A percentile compares a stretch with the other conserved stretches of the same genome.
These are phyloP conservation scores for Phyllosticta paracitricarpa DNA, from an alignment of 2,329 filamentous ascomycete genomes.

Conservation along the genomic window DNA sequence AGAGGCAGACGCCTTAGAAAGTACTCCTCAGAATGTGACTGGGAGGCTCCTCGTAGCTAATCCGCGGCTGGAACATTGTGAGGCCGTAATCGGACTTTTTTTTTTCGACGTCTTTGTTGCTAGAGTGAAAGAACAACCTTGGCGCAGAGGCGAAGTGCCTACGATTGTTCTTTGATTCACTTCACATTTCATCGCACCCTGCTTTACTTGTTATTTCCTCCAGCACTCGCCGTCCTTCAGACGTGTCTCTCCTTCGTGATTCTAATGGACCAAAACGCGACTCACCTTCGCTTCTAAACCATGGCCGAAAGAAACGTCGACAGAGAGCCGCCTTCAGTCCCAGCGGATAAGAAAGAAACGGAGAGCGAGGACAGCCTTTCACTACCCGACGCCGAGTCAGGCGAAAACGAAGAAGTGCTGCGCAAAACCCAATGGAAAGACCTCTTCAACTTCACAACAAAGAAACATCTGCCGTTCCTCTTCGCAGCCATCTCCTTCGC, in stretches of 20 bases:
- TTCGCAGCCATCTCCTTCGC: slow-evolving; percentile 47
- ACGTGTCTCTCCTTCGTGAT: not conserved
- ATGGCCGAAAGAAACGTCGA: not conserved
- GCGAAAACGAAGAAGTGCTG: slow-evolving; percentile 13
- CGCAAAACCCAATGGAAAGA: slow-evolving; percentile 36
- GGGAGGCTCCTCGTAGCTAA: not conserved
- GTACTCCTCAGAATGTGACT: not conserved
- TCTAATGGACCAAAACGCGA: not conserved
- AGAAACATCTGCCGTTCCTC: slow-evolving; percentile 47
- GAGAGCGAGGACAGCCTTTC: not conserved
- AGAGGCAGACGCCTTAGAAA: not conserved
- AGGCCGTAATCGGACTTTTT: not conserved
- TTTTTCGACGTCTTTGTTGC: not conserved
- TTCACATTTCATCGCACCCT: not conserved
- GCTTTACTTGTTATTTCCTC: not conserved
- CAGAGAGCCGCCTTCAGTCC: not conserved
- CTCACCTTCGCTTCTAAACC: not conserved
- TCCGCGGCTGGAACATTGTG: not conserved
- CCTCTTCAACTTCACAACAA: slow-evolving; percentile 66
- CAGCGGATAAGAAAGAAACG: not conserved
- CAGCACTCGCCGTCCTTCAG: not conserved
- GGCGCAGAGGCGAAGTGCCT: not conserved
- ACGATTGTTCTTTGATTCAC: slow-evolving; percentile 1
- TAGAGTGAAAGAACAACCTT: slow-evolving; percentile 6
- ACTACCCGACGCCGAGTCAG: not conserved